These are phyloP conservation scores for Uromyces viciae-fabae DNA, from an alignment of 1,284 basidiomycete genomes.

Conservation along the genomic window DNA sequence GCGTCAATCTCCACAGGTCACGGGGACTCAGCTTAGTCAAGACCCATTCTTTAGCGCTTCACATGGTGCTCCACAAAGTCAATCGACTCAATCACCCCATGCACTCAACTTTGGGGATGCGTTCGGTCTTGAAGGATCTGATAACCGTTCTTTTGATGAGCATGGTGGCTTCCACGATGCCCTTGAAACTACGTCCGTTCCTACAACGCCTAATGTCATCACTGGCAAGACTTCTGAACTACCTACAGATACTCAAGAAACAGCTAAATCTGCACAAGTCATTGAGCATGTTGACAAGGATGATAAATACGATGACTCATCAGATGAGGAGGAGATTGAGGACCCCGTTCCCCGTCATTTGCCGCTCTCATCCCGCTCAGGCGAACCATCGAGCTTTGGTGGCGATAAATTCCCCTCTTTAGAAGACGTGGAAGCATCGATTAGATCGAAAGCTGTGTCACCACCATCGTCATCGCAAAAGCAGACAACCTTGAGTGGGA, in stretches of 20 bases:
- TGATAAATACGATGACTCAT: not conserved
- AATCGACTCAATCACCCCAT: not conserved
- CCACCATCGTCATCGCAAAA: not conserved
- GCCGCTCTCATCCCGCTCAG: conserved; percentile 2
- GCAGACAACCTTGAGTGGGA: not conserved
- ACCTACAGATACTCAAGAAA: not conserved
- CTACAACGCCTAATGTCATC: not conserved
- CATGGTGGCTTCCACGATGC: not conserved
- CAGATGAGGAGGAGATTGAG: conserved; percentile 34
- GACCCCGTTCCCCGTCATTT: conserved; percentile 21
- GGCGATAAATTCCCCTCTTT: conserved; percentile 20
- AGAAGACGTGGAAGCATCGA: conserved; percentile 22
- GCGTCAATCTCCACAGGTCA: not conserved
- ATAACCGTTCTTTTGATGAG: not conserved
- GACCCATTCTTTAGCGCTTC: conserved; percentile 9
- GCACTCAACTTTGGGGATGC: conserved; percentile 17
- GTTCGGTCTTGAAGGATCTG: not conserved
- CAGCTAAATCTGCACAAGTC: not conserved
- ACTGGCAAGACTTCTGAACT: not conserved
- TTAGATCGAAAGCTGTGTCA: not conserved
- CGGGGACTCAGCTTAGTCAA: not conserved
- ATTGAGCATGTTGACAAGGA: not conserved
- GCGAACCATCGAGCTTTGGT: not conserved
- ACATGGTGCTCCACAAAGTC: not conserved
- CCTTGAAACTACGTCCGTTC: not conserved